Evolutionary conservation across 495 filamentous ascomycete species (phyloP), one percentile per base, ranked within the genome.

Genomic region (Amorphotheca resinae): DNA sequence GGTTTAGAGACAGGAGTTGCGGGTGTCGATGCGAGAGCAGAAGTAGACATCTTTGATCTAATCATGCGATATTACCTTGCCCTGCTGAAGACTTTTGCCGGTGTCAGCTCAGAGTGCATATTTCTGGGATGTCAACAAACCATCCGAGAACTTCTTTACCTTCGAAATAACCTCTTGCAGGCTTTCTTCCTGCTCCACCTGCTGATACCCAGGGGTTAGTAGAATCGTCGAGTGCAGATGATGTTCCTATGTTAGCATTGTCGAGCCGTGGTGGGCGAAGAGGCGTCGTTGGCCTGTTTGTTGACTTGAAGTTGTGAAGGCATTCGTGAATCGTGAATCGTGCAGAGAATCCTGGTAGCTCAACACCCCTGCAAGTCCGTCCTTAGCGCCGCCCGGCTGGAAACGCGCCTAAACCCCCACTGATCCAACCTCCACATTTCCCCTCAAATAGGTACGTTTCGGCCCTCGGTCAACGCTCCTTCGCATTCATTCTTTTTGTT

Each of bases 1-100:
- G 47, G 32, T 37, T 49, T 54, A 41, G 62, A 58, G 22, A 45
- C 20, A 21, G 59, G 72, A 1, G 71, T 76, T 22, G 65, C 58
- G 8, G 57, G 50, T 7, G 46, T 40, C n/a, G n/a, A n/a, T n/a
- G n/a, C n/a, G n/a, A n/a, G n/a, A 7, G 41, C 22, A 26, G 50
- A 41, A 22, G 54, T 50, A 20, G 48, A 44, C 39, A 55, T 45
- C 26, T 33, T 21, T 35, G 41, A 46, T 17, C 18, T 20, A 20
- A 16, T 38, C 32, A 36, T 4, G 14, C 34, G 20, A 11, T 9
- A 12, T 11, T 20, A 34, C 14, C 5, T n/a, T n/a, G 9, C 9
- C 4, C 14, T 17, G 15, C 42, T 25, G 15, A 32, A 44, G 25
- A 42, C 37, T 45, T 20, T 33, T 5, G 30, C 30, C 23, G 33